Base-by-base conservation (phyloP, 192 early-diverging fungal species). In the Funneliformis geosporum region DNA sequence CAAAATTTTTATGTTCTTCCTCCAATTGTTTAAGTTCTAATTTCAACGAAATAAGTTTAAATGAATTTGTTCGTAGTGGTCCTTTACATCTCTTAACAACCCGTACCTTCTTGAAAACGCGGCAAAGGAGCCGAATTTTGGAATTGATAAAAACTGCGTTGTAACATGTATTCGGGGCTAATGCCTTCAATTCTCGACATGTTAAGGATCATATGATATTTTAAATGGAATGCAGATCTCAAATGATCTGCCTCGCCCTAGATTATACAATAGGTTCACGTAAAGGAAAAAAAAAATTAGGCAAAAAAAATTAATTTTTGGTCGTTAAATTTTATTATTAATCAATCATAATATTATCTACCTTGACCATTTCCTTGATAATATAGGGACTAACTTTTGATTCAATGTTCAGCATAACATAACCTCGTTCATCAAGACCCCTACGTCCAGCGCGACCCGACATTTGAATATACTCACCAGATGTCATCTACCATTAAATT, bases 401-500 rank as follows among this genome's bases (percentile, higher is more conserved):
- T 85, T 96, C 95, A 78, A 97, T 86, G 94, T 97, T 98, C 84
- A 99, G 86, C 77, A 99, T 96, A 9, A 99, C 98, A 39, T 97
- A 93, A 70, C 98, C 98, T 73, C 96, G 93, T 73, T 97, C 96
- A 89, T 99, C 98, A 60, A 97, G 87, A 38, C 98, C 98, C 86
- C 98, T 93, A 50, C 98, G 90, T 71, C 98, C 98, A 16, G 98
- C 98, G 82, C 98, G 94, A 60, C 98, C 98, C 82, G 93, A 95
- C 98, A 99, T 99, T 86, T 99, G 98, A 85, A 98, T 99, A 85
- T 99, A 99, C 86, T 99, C 98, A 81, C 98, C 98, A 43, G 90
- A 90, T 72, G 91, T 90, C 23, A 89, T 83, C 86, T 76, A 7
- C 27, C 42, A 60, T 46, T 25, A 38, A 25, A 33, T 21, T n/a